Conservation (phyloP, 306 rosid genomes). For the Dryas drummondii region DNA sequence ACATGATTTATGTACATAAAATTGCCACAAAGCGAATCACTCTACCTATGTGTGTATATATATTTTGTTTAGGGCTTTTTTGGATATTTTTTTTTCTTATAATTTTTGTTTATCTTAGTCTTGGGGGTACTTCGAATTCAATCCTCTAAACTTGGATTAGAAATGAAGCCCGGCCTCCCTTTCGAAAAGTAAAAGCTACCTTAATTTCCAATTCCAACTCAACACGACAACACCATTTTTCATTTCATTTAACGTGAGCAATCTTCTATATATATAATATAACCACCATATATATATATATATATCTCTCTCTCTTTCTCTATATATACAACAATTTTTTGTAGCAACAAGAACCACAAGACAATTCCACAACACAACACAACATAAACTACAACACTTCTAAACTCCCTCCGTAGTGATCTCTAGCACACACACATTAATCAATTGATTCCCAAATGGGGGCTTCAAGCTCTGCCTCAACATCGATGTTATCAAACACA, state of each 20-base stretch:
- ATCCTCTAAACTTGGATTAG: constrained; percentile 1
- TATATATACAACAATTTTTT: constrained; percentile 5
- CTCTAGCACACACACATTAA: too few species aligned
- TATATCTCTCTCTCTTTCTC: too few species aligned
- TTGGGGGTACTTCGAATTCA: neutral
- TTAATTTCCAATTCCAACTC: neutral
- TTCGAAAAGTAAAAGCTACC: constrained; percentile 26
- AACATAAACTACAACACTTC: constrained; percentile 3
- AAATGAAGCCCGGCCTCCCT: constrained; percentile 21
- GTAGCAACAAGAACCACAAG: neutral
- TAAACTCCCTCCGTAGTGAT: neutral
- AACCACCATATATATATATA: too few species aligned
- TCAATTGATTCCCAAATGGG: constrained; percentile 22
- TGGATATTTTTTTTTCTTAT: too few species aligned
- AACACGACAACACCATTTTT: neutral
- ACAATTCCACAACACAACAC: neutral
- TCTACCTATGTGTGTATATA: too few species aligned
- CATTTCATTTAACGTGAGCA: constrained; percentile 37
- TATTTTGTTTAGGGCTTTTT: too few species aligned
- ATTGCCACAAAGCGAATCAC: too few species aligned
- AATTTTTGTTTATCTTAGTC: neutral
- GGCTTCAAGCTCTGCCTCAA: constrained; percentile 13
- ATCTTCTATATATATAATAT: neutral
- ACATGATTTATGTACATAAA: too few species aligned
- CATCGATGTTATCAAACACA: neutral